Evolutionary conservation across 208 protist species (phyloP).

Genomic region (Acanthamoeba triangularis): DNA sequence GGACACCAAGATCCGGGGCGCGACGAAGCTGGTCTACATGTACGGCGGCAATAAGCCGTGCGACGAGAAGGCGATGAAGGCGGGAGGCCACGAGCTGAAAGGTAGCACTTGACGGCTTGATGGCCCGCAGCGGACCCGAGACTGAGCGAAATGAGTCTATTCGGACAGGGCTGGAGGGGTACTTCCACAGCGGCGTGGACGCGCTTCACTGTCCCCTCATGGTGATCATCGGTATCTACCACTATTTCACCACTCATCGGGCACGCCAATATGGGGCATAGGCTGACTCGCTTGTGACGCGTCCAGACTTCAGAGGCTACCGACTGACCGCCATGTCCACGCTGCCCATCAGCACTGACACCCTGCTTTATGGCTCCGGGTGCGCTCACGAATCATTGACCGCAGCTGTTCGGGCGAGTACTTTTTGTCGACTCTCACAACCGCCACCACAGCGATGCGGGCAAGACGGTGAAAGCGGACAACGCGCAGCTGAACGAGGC

Average conservation of each 20-base stretch:
- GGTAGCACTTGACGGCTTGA: not conserved
- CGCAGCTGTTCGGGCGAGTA: not conserved
- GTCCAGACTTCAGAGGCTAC: conserved; percentile 51
- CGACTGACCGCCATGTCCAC: conserved; percentile 48
- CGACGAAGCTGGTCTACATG: not conserved
- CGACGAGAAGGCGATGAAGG: conserved; percentile 74
- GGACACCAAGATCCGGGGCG: conserved; percentile 23
- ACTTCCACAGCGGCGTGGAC: conserved; percentile 32
- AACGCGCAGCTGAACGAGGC: not conserved
- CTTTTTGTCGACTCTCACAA: no score
- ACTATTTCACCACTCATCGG: not conserved
- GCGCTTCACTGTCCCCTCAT: conserved; percentile 36
- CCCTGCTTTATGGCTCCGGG: conserved; percentile 60
- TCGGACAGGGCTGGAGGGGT: not conserved
- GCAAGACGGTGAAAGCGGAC: conserved; percentile 41
- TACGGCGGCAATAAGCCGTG: conserved; percentile 14
- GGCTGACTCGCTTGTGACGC: no score
- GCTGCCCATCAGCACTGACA: conserved; percentile 5
- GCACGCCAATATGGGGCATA: no score
- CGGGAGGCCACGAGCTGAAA: conserved; percentile 67
- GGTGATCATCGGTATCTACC: conserved; percentile 2
- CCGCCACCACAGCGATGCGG: not conserved
- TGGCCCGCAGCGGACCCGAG: not conserved
- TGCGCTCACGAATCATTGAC: not conserved
- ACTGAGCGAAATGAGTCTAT: not conserved